Evolutionary conservation across 768 basidiomycete species (phyloP).

Genomic region (Mycena rosella): DNA sequence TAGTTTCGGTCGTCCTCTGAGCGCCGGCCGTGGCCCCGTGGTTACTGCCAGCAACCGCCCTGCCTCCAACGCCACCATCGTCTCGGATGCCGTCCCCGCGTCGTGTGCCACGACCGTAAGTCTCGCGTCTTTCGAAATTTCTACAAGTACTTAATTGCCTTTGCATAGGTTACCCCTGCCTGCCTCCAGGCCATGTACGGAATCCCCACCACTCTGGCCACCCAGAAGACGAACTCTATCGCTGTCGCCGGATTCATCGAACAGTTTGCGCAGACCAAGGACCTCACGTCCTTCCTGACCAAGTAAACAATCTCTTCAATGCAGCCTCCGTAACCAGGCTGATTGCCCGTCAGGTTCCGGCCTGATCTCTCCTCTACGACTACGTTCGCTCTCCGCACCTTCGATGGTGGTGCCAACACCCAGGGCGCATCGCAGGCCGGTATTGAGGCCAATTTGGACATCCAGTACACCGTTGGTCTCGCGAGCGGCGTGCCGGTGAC

Average conservation of each 20-base stretch:
- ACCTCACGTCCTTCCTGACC: slow-evolving; percentile 5
- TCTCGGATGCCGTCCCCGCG: slow-evolving; percentile 38
- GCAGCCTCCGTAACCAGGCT: too few species aligned
- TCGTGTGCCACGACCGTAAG: slow-evolving; percentile 38
- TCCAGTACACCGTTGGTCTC: not conserved
- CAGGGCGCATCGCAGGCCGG: not conserved
- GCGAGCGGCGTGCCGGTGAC: not conserved
- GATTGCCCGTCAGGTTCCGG: not conserved
- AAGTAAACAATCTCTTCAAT: slow-evolving; percentile 12
- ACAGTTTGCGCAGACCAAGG: slow-evolving; percentile 41
- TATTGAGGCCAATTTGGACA: not conserved
- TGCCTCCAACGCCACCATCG: slow-evolving; percentile 21
- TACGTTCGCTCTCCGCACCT: not conserved
- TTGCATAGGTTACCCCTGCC: slow-evolving; percentile 40
- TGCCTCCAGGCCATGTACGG: slow-evolving; percentile 43
- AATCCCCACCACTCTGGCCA: slow-evolving; percentile 37
- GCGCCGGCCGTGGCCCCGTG: slow-evolving; percentile 22
- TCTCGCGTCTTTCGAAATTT: not conserved
- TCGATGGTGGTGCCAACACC: not conserved
- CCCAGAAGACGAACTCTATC: slow-evolving; percentile 34
- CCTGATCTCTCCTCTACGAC: not conserved
- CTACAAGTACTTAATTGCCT: not conserved
- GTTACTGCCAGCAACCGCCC: slow-evolving; percentile 30
- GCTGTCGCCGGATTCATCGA: slow-evolving; percentile 39
- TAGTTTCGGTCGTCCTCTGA: slow-evolving; percentile 32